Base-by-base conservation (phyloP, 257 asterid genomes). In the Lantana camara region DNA sequence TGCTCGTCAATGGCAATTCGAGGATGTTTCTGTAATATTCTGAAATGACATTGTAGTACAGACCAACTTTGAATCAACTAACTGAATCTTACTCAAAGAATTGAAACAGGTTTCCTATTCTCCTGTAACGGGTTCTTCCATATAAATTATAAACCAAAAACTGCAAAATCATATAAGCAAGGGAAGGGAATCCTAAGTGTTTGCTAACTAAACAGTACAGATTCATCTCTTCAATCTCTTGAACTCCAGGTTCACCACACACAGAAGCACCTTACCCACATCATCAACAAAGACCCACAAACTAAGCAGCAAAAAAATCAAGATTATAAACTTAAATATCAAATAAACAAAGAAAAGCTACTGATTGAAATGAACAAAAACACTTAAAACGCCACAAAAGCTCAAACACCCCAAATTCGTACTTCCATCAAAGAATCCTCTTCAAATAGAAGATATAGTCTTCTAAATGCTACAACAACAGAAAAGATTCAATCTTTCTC, bases 401-500 rank as follows among this genome's bases (percentile, higher is more conserved):
- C 20, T 13, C 19, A 16, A 13, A 53, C 37, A 21, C 12, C 21
- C 3, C 17, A 34, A 46, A 32, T 57, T 30, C 22, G 22, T 15
- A 32, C 23, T 8, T 17, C 32, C 17, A 7, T 14, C 9, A 22
- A 30, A 20, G 34, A 23, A n/a, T n/a, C n/a, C n/a, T n/a, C n/a
- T n/a, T n/a, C n/a, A n/a, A n/a, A n/a, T n/a, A n/a, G n/a, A n/a
- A n/a, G n/a, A n/a, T n/a, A n/a, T n/a, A n/a, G n/a, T n/a, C n/a
- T n/a, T n/a, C n/a, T n/a, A n/a, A 64, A 71, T 40, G 44, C 35
- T n/a, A 48, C 32, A 38, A 57, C 32, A 41, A 27, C 30, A 0
- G 24, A 16, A 47, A 47, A 19, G 32, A 6, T 48, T 47, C 9
- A 21, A 32, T 34, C 15, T 63, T 48, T 15, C 57, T 29, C 44